Percentiles rank a stretch among this genome's conserved stretches.
phyloP scores from a whole-genome alignment of 2,329 filamentous ascomycete species.

The Graphilbum fragrans region DNA sequence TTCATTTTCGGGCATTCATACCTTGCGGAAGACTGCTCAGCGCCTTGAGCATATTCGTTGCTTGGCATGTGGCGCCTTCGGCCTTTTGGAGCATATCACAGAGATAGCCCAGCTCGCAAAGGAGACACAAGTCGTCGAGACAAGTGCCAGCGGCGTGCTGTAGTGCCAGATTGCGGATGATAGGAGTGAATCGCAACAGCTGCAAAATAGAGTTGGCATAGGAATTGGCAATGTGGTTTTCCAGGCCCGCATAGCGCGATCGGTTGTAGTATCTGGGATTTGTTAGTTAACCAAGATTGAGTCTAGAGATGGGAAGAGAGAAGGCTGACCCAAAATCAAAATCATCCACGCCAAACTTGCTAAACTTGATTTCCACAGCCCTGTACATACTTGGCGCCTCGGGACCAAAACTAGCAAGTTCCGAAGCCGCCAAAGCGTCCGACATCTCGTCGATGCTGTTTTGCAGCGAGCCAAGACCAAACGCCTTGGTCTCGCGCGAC shows the following conservation, averaged over 20 bases:
- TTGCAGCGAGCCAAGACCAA: constrained; percentile 23
- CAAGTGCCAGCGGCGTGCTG: constrained; percentile 83
- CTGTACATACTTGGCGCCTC: constrained; percentile 84
- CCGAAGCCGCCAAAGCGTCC: constrained; percentile 54
- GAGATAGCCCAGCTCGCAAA: constrained; percentile 90
- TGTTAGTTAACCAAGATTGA: too few relatives aligned
- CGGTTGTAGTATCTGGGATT: constrained; percentile 80
- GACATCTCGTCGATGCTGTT: constrained; percentile 41
- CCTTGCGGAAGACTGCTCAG: constrained; percentile 74
- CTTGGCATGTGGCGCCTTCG: constrained; percentile 85
- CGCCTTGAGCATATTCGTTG: constrained; percentile 85
- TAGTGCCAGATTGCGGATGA: constrained; percentile 77
- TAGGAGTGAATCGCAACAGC: constrained; percentile 78
- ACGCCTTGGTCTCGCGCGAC: constrained; percentile 45
- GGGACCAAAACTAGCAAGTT: constrained; percentile 62
- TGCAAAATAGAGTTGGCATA: constrained; percentile 91
- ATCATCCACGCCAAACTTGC: constrained; percentile 97
- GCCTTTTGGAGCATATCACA: constrained; percentile 99
- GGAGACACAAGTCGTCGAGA: constrained; percentile 66
- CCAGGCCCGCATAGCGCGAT: constrained; percentile 79
- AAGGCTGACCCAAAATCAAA: constrained; percentile 89
- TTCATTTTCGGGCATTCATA: too few relatives aligned
- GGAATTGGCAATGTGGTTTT: constrained; percentile 94
- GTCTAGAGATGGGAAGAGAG: too few relatives aligned
- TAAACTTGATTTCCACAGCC: constrained; percentile 96